Evolutionary conservation across 257 asterid genomes (phyloP).

Genomic region (Henckelia pumila): DNA sequence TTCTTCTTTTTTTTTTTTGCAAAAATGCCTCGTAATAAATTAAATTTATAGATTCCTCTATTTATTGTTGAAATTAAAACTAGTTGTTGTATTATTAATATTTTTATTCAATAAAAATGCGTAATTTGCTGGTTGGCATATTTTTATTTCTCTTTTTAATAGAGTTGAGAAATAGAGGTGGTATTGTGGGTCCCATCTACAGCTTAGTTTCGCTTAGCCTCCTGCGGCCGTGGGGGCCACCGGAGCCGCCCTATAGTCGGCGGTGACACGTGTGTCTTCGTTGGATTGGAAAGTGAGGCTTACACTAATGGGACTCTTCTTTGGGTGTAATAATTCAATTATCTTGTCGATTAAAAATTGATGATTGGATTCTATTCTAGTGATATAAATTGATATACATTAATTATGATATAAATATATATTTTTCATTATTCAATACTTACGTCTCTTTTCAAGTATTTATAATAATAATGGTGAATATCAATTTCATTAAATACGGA

Average conservation of each 20-base stretch:
- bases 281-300: slow-evolving; percentile 11
- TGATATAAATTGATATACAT: too few species aligned
- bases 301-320: slow-evolving; percentile 22
- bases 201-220: slow-evolving; percentile 35
- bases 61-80: not conserved
- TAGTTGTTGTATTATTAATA: not conserved
- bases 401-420: too few species aligned
- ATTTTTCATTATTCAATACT: too few species aligned
- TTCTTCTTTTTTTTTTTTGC: slow-evolving; percentile 22
- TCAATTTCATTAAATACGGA: too few species aligned
- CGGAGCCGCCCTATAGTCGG: slow-evolving; percentile 25
- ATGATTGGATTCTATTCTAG: too few species aligned
- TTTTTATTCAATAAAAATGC: not conserved
- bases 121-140: not conserved
- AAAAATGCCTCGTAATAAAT: slow-evolving; percentile 2
- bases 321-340: too few species aligned
- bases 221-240: slow-evolving; percentile 35
- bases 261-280: slow-evolving; percentile 32
- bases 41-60: not conserved
- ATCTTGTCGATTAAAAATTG: slow-evolving; percentile 5
- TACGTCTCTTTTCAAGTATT: too few species aligned
- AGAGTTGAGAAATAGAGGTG: slow-evolving; percentile 25
- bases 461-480: too few species aligned
- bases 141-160: not conserved
- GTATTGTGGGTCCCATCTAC: slow-evolving; percentile 30